Evolutionary conservation across 2,329 filamentous ascomycete species (phyloP), one percentile per base, ranked within the genome.

Genomic region (Fusarium proliferatum): DNA sequence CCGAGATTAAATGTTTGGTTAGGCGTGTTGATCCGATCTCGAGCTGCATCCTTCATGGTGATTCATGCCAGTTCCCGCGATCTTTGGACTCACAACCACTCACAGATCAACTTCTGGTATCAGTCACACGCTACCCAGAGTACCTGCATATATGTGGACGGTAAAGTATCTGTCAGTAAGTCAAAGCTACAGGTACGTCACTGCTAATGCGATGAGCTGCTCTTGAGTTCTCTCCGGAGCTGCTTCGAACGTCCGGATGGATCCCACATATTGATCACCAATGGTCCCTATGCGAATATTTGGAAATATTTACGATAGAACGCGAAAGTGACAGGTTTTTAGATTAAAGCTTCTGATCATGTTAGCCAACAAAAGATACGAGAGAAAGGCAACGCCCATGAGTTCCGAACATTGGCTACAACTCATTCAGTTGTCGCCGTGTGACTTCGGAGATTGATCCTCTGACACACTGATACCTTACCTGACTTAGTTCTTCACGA

Each of bases 381-480:
- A 66, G 61, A 21, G 33, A 13, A 43, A 58, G 17, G 26, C 39
- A 36, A 49, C 13, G 45, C 23, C 52, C 46, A 56, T 53, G 51
- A 56, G 42, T 59, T 55, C 63, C 36, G 36, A 39, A 23, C 7
- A 53, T 45, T 63, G 30, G 21, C 65, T 53, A 57, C 62, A 60
- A 58, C 62, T 59, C 69, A 61, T 61, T 51, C 61, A 39, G 42
- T 53, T 28, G 41, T 58, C 43, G 42, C 41, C 48, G 71, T 77
- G 42, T 62, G 55, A 75, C 75, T 52, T 66, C 57, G 45, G 61
- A 61, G 52, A 48, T 67, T 61, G 60, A 64, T 41, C 62, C 63
- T 64, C 60, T 70, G 63, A 67, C 66, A 69, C 61, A 56, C 61
- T 52, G 49, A 64, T 68, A 65, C 61, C 59, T 57, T 58, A 61